These are phyloP conservation scores for Yamadazyma philogaea DNA, from an alignment of 805 yeast species.

Conservation along the genomic window DNA sequence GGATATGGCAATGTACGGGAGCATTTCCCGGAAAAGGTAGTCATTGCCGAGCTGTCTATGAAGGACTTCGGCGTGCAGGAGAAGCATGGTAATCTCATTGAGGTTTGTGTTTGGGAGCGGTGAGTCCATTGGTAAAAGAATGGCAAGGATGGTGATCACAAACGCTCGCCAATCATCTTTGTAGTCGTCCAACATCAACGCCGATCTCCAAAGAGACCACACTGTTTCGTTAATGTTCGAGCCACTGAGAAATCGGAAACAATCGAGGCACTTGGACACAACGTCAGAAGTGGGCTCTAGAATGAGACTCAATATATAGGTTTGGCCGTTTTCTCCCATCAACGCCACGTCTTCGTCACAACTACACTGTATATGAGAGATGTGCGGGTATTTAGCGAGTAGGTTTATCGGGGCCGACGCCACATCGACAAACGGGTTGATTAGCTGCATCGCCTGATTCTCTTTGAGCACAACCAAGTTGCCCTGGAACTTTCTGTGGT, in stretches of 20 bases:
- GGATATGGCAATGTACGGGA: conserved; percentile 63
- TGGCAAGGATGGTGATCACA: conserved; percentile 48
- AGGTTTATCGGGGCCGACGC: conserved; percentile 12
- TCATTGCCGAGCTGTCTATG: conserved; percentile 25
- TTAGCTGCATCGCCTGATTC: conserved; percentile 34
- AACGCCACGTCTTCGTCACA: conserved; percentile 28
- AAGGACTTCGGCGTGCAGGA: conserved; percentile 30
- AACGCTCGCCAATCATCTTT: conserved; percentile 61
- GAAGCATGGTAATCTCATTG: conserved; percentile 29
- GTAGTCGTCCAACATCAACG: conserved; percentile 40
- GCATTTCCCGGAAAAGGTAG: conserved; percentile 48
- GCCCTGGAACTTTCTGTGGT: conserved; percentile 36
- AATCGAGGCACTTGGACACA: conserved; percentile 44
- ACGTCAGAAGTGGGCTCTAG: conserved; percentile 45
- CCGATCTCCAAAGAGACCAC: conserved; percentile 63
- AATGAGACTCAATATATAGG: conserved; percentile 30
- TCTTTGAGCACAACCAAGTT: conserved; percentile 42
- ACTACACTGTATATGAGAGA: conserved; percentile 25
- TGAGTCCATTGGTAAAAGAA: conserved; percentile 45
- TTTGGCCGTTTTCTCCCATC: conserved; percentile 18
- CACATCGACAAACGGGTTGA: conserved; percentile 55
- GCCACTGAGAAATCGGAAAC: conserved; percentile 55
- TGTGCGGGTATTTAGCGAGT: conserved; percentile 10
- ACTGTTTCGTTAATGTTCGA: conserved; percentile 53
- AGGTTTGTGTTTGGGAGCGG: conserved; percentile 10